A percentile compares a stretch with the other conserved stretches of the same genome.
Conservation (phyloP, 83 land plant species). For the Larix sibirica region DNA sequence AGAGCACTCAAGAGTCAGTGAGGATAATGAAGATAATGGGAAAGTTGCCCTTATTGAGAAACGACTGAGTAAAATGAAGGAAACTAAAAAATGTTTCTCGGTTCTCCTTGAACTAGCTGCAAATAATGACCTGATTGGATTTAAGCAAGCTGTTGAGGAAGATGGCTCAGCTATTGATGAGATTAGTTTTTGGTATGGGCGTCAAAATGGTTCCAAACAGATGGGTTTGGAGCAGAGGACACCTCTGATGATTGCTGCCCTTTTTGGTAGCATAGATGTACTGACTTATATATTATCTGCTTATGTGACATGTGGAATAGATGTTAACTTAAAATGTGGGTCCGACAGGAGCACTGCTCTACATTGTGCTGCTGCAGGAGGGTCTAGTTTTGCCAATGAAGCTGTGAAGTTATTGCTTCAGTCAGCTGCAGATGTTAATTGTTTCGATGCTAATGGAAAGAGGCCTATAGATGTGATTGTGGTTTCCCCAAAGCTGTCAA, state of each 20-base stretch:
- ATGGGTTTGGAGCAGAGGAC: constrained; percentile 54
- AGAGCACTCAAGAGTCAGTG: constrained; percentile 23
- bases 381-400: constrained; percentile 49
- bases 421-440: constrained; percentile 57
- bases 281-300: constrained; percentile 42
- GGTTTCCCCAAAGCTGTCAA: constrained; percentile 35
- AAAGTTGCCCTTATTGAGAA: constrained; percentile 22
- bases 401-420: constrained; percentile 55
- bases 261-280: constrained; percentile 63
- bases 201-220: constrained; percentile 38
- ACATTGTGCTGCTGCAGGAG: constrained; percentile 77
- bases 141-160: constrained; percentile 30
- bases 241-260: constrained; percentile 70
- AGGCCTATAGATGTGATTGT: constrained; percentile 57
- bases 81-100: constrained; percentile 29
- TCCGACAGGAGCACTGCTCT: constrained; percentile 61
- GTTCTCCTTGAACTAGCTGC: constrained; percentile 65
- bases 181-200: constrained; percentile 60
- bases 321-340: constrained; percentile 61
- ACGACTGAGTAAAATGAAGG: neutral
- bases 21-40: constrained; percentile 19
- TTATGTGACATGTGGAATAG: constrained; percentile 23
- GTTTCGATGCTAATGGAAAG: constrained; percentile 41
- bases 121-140: constrained; percentile 53
- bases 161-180: constrained; percentile 43